Evolutionary conservation across 1,284 basidiomycete species (phyloP), one percentile per base, ranked within the genome.

Genomic region (Fomitopsis betulina): DNA sequence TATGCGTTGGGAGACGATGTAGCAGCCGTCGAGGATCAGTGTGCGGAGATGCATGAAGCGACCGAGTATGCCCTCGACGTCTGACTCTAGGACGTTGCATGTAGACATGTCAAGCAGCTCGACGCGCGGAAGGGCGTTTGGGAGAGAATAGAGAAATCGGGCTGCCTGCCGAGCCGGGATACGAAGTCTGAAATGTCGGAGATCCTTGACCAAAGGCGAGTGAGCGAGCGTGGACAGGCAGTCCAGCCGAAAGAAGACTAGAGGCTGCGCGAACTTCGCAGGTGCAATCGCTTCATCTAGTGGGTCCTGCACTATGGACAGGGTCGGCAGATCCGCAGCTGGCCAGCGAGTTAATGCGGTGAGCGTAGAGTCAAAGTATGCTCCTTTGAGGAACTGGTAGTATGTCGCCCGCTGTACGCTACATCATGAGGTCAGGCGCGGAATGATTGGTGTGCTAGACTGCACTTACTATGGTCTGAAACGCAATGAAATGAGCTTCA

Each of bases 271-370:
- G 59, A 91, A 91, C 42, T 61, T 73, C 56, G 54, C 62, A 57
- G 68, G 63, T 15, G 72, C 70, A 58, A 73, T 68, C 38, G 65
- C 58, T 2, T 75, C 66, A 39, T 79, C 76, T 8, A 83, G 70
- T 1, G 83, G 81, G 60, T 90, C 87, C 69, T 91, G 88, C 10
- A 87, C 74, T 51, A 90, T 80, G 1, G 86, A 89, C 1, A 90
- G 66, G 0, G 71, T 70, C 1, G 75, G 72, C 1, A 87, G 69
- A 6, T 66, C 60, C 3, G 69, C 67, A 5, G 73, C 59, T 2
- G 84, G 83, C 88, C 89, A 90, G 45, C 68, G 70, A 3, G 85
- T 75, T 47, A 90, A 70, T 2, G 79, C 76, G 15, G 71, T 62
- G 2, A 90, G 71, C 0, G 78, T 75, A 3, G 80, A 81, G 65